Conservation (phyloP, 2,329 filamentous ascomycete species). For the Nigrospora sphaerica region DNA sequence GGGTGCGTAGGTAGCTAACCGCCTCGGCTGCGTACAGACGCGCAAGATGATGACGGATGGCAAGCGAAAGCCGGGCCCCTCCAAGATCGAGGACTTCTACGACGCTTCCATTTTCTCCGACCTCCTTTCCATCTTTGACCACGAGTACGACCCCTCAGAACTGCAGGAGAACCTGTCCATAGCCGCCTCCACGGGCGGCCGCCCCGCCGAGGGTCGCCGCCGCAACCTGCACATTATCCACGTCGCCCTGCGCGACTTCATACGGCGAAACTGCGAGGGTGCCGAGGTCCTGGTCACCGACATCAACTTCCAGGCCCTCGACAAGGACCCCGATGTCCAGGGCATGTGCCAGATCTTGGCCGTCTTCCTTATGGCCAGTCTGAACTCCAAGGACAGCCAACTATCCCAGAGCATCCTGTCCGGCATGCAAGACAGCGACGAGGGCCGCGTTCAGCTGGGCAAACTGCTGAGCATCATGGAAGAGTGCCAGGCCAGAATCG, state of each 20-base stretch:
- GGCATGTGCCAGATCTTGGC: conserved; percentile 54
- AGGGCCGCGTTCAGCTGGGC: conserved; percentile 22
- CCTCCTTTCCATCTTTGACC: conserved; percentile 51
- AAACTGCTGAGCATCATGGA: conserved; percentile 11
- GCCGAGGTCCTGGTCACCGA: conserved; percentile 44
- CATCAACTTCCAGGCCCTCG: conserved; percentile 50
- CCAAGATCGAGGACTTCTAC: conserved; percentile 42
- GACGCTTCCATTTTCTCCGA: conserved; percentile 49
- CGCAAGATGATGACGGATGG: conserved; percentile 18
- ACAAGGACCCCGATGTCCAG: conserved; percentile 47
- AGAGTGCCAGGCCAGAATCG: conserved; percentile 17
- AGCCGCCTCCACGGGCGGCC: conserved; percentile 32
- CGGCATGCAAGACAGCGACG: conserved; percentile 31
- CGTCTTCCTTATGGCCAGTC: conserved; percentile 56
- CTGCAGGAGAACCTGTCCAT: conserved; percentile 35
- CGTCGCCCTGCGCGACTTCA: conserved; percentile 47
- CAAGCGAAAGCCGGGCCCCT: conserved; percentile 23
- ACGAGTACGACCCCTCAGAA: conserved; percentile 46
- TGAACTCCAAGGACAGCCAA: conserved; percentile 47
- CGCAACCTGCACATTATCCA: conserved; percentile 47
- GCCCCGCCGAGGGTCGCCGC: conserved; percentile 33
- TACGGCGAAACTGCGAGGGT: conserved; percentile 43
- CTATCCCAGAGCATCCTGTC: conserved; percentile 42
- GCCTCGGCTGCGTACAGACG: conserved; percentile 10
- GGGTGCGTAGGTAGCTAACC: not conserved